Evolutionary conservation across 345 rosid species (phyloP).

Genomic region (Mallotus nudiflorus): DNA sequence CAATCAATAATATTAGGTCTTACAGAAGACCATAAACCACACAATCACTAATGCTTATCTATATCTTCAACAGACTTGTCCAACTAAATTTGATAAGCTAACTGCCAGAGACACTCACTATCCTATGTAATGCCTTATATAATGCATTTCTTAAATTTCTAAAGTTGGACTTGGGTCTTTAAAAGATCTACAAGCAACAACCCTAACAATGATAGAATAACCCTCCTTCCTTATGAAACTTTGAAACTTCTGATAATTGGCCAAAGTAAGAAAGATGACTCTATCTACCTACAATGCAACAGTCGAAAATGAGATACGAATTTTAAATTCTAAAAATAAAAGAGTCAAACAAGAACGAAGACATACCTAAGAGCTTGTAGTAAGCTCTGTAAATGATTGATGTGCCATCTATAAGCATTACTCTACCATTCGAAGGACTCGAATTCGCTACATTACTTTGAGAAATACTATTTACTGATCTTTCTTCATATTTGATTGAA

Average conservation of each 20-base stretch:
- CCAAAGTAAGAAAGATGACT: neutral
- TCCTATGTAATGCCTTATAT: neutral
- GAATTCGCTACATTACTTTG: neutral
- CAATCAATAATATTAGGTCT: neutral
- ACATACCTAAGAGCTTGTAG: slow-evolving; percentile 88
- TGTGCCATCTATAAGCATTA: slow-evolving; percentile 97
- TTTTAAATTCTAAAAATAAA: neutral
- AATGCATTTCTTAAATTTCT: neutral
- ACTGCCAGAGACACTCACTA: neutral
- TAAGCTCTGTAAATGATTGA: slow-evolving; percentile 91
- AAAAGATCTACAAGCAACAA: neutral
- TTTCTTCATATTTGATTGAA: slow-evolving; percentile 39
- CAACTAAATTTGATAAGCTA: neutral
- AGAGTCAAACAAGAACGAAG: neutral
- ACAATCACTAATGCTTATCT: neutral
- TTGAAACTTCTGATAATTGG: neutral
- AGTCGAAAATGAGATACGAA: neutral
- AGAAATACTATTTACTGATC: slow-evolving; percentile 27
- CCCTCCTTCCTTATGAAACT: neutral
- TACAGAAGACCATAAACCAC: neutral
- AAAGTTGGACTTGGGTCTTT: neutral
- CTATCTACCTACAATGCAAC: neutral
- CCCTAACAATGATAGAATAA: neutral
- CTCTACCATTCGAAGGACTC: slow-evolving; percentile 56
- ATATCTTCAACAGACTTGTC: neutral